These are phyloP conservation scores for Phoma herbarum DNA, from an alignment of 2,329 filamentous ascomycete genomes.

Conservation along the genomic window DNA sequence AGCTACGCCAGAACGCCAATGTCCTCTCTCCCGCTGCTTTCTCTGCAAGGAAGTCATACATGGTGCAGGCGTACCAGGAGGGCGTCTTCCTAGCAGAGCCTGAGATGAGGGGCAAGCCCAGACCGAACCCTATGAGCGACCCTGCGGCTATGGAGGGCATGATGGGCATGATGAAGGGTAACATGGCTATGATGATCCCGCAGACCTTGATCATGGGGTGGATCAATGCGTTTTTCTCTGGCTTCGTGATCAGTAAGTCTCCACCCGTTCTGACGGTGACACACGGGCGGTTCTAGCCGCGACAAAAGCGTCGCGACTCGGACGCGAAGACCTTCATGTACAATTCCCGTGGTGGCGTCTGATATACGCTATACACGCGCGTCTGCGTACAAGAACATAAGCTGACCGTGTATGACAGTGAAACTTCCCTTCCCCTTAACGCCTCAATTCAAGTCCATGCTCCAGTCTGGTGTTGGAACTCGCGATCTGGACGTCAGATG, in stretches of 20 bases:
- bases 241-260: conserved; percentile 90
- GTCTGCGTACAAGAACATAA: not conserved
- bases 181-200: conserved; percentile 99
- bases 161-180: conserved; percentile 99
- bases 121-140: conserved; percentile 93
- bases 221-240: conserved; percentile 99
- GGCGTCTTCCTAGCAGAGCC: conserved; percentile 91
- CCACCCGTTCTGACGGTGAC: not conserved
- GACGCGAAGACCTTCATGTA: not conserved
- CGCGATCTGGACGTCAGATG: conserved; percentile 96
- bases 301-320: not conserved
- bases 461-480: conserved; percentile 95
- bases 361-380: not conserved
- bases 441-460: conserved; percentile 99
- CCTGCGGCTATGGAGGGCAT: conserved; percentile 98
- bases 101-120: conserved; percentile 82
- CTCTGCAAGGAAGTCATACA: conserved; percentile 78
- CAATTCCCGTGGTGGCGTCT: not conserved
- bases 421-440: conserved; percentile 97
- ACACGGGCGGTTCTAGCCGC: not conserved
- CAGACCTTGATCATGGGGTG: conserved; percentile 99
- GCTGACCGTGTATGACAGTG: conserved; percentile 62
- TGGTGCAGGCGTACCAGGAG: conserved; percentile 82
- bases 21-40: conserved; percentile 82
- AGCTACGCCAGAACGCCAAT: conserved; percentile 82